Conservation (phyloP, 2,329 filamentous ascomycete species). For the Aspergillus sp. region DNA sequence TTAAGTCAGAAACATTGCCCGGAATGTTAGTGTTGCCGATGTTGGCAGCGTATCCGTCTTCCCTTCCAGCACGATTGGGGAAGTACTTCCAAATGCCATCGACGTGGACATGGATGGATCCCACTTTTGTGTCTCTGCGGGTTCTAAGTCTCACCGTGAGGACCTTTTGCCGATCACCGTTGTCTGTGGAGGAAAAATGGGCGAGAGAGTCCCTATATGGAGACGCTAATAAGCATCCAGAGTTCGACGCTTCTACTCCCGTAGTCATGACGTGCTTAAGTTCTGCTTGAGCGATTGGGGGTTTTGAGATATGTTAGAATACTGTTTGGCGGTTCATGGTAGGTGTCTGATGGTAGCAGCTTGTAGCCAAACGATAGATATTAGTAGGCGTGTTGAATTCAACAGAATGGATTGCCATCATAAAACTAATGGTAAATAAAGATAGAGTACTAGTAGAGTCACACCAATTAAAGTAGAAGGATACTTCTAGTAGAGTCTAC, state of each 20-base stretch:
- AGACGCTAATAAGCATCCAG: neutral
- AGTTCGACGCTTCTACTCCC: neutral
- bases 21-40: constrained; percentile 1
- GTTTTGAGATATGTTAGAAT: no score
- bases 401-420: no score
- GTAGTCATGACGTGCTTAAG: constrained; percentile 1
- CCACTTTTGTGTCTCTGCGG: constrained; percentile 1
- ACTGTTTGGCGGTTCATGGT: no score
- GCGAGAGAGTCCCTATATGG: constrained; percentile 2
- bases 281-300: constrained; percentile 5
- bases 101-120: constrained; percentile 4
- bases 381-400: no score
- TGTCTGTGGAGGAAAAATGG: constrained; percentile 5
- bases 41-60: constrained; percentile 4
- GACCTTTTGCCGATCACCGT: constrained; percentile 3
- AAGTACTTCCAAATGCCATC: constrained; percentile 6
- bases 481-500: no score
- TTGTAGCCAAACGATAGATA: no score
- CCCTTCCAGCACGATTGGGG: constrained; percentile 4
- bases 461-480: no score
- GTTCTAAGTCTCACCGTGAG: constrained; percentile 4
- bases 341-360: no score
- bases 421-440: no score
- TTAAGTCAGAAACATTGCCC: constrained; percentile 12
- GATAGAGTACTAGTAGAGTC: no score